Evolutionary conservation across 495 filamentous ascomycete species (phyloP), one percentile per base, ranked within the genome.

Genomic region (Cryomyces antarcticus): DNA sequence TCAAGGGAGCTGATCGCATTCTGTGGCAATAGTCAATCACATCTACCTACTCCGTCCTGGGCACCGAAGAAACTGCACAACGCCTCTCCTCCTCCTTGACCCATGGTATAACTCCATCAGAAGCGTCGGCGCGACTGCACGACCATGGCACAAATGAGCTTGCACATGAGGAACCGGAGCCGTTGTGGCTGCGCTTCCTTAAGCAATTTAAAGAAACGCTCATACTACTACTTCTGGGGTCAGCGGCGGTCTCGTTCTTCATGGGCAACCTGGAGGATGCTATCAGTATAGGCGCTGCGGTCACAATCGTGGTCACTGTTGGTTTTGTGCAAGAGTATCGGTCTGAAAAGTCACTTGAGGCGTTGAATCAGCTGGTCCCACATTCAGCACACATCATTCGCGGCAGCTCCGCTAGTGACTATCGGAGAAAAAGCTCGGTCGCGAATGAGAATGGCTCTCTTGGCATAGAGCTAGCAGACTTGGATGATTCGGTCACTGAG

Each of bases 211-310:
- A 84, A 51, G 89, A 99, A 55, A 75, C 76, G 2, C 74, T 94
- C 31, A 77, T 99, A 33, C 59, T 96, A 7, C 73, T 99, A n/a
- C 70, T 99, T 9, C 73, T 99, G 5, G 77, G 68, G 5, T 94
- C 88, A n/a, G 87, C 89, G 0, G 80, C 70, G 5, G 75, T 93
- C 35, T 94, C 86, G 0, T 77, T 94, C 38, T 52, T 95, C 39
- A 85, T 99, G 70, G 87, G 89, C 28, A 96, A 99, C 55, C 75
- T 78, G 62, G 87, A 95, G 50, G 89, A 99, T 65, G 92, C 92
- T 5, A 64, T 96, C 51, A 95, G 87, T 59, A 99, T 99, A 52
- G 66, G 88, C 2, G 71, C 93, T 30, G 89, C 89, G 1, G 89
- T 99, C 5, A 89, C 85, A 37, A 96, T 99, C 54, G 89, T 99